Conservation (phyloP, 2,329 filamentous ascomycete species). For the Claviceps sp. region DNA sequence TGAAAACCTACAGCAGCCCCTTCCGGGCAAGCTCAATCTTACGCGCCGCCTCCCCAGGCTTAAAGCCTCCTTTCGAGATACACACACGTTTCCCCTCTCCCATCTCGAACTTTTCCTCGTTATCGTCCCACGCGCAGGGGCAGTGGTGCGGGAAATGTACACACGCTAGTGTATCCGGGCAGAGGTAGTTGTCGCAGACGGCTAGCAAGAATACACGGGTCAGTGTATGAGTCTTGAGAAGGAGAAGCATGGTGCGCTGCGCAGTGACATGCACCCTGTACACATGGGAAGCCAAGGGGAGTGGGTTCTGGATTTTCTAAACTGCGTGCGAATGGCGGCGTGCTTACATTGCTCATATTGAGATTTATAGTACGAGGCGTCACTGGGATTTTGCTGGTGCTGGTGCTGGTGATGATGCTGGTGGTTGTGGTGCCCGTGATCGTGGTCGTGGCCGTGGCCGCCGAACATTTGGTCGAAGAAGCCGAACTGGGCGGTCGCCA, state of each 20-base stretch:
- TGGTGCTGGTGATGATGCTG: conserved; percentile 55
- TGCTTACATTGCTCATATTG: conserved; percentile 52
- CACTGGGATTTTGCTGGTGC: conserved; percentile 67
- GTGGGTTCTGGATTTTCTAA: too few relatives aligned
- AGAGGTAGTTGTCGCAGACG: conserved; percentile 87
- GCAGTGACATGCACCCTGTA: too few relatives aligned
- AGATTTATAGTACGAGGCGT: conserved; percentile 65
- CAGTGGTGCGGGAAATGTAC: conserved; percentile 96
- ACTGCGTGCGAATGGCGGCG: too few relatives aligned
- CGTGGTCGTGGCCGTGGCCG: conserved; percentile 24
- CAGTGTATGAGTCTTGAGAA: neutral
- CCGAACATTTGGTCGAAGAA: conserved; percentile 99
- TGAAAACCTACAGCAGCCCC: conserved; percentile 39
- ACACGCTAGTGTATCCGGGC: conserved; percentile 85
- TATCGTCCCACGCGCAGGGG: conserved; percentile 67
- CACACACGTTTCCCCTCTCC: conserved; percentile 62
- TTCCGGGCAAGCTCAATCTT: conserved; percentile 74
- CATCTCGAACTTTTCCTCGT: conserved; percentile 67
- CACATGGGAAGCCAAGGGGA: too few relatives aligned
- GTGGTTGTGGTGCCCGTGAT: conserved; percentile 27
- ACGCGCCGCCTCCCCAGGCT: conserved; percentile 53
- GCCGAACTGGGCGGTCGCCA: conserved; percentile 65
- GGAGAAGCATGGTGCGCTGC: too few relatives aligned
- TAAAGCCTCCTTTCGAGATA: conserved; percentile 62
- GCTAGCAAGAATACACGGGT: conserved; percentile 30